Base-by-base conservation (phyloP, 306 rosid species). In the Vigna nakashimae region DNA sequence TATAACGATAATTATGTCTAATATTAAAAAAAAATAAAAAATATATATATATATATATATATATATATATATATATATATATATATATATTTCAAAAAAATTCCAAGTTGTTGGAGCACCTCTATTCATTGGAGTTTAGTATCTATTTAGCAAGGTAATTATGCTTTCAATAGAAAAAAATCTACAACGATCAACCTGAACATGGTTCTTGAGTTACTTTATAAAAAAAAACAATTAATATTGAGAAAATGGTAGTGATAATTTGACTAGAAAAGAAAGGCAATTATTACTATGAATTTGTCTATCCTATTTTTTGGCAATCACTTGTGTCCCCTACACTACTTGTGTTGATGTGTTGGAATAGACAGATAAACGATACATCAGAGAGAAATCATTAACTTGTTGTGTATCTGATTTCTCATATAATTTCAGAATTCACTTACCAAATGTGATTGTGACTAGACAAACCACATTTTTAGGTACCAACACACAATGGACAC, bases 361-460 rank as follows among this genome's bases (percentile, higher is more conserved):
- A 71, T 18, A 38, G 70, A 82, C 73, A 71, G 1, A 36, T 15
- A 15, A 55, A 82, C 30, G 28, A 40, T 48, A 70, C 4, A 62
- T 22, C 7, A 49, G 15, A 38, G 12, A 70, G 63, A 62, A 42
- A 42, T 71, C 67, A 48, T 43, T 55, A n/a, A 42, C 9, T 66
- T 69, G 51, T 20, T 46, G 26, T 38, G 40, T 15, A 48, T 46
- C 72, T 56, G 45, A 59, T 77, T 71, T 59, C 32, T 58, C 46
- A 58, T 73, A 55, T n/a, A 38, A 76, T 58, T 71, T 32, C 40
- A 60, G 45, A 22, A 36, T 74, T 74, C 75, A 74, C 52, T 78
- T 53, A 48, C 7, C 42, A 59, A 81, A 60, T 69, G 69, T 65
- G 80, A 85, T 81, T 42, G 69, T 71, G 88, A 85, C 81, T 74